phyloP scores from a whole-genome alignment of 2,329 filamentous ascomycete genomes.

The Colletotrichum ledebouriae region DNA sequence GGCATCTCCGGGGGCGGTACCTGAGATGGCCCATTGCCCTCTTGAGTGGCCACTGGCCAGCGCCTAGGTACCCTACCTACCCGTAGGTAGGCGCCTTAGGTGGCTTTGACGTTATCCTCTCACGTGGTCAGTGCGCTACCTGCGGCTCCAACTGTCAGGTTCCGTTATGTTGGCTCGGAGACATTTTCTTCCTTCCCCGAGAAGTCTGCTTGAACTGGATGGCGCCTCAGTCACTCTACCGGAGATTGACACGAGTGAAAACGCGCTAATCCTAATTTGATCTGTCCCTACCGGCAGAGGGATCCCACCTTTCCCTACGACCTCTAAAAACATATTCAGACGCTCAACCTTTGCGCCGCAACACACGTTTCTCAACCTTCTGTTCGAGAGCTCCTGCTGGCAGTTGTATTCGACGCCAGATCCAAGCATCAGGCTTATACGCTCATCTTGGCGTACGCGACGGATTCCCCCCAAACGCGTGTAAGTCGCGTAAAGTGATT shows the following conservation, averaged over 20 bases:
- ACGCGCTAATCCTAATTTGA: constrained; percentile 40
- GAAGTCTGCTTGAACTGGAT: not conserved
- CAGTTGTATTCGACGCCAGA: not conserved
- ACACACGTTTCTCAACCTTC: constrained; percentile 17
- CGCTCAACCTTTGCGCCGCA: constrained; percentile 26
- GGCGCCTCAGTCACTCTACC: not conserved
- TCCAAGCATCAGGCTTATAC: constrained; percentile 35
- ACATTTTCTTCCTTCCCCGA: constrained; percentile 16
- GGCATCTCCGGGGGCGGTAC: not conserved
- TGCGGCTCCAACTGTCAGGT: not conserved
- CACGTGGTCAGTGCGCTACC: constrained; percentile 33
- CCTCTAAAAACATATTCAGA: constrained; percentile 39
- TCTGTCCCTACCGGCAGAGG: constrained; percentile 37
- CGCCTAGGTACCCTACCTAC: not conserved
- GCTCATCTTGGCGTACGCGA: constrained; percentile 16
- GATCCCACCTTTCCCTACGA: constrained; percentile 43
- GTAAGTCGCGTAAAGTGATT: constrained; percentile 69
- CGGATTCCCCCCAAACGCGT: constrained; percentile 57
- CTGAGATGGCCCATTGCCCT: constrained; percentile 9
- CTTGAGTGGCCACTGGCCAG: no score
- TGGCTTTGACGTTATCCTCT: constrained; percentile 41
- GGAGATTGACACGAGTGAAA: constrained; percentile 36
- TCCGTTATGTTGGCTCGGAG: constrained; percentile 9
- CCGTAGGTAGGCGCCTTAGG: not conserved
- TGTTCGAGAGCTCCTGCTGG: constrained; percentile 15